phyloP scores from a whole-genome alignment of 768 basidiomycete species.

The Lentinula detonsa region DNA sequence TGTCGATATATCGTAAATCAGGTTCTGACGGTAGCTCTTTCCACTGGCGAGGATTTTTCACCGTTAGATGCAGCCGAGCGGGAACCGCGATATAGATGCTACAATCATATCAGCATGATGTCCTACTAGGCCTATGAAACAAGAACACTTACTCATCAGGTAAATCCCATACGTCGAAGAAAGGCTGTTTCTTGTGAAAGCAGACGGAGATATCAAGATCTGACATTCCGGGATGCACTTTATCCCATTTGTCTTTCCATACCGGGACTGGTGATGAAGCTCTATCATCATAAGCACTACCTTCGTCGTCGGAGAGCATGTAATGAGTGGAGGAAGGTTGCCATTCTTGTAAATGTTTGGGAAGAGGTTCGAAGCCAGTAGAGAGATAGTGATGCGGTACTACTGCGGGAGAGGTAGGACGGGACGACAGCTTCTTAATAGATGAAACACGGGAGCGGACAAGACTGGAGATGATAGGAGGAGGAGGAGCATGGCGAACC shows the following conservation, averaged over 20 bases:
- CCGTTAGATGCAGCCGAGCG: not conserved
- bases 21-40: constrained; percentile 4
- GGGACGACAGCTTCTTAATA: not conserved
- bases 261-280: not conserved
- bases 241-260: constrained; percentile 3
- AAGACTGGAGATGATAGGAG: not conserved
- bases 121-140: not conserved
- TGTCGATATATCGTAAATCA: constrained; percentile 6
- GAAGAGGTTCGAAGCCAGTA: constrained; percentile 5
- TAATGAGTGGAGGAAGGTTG: not conserved
- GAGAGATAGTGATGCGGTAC: not conserved
- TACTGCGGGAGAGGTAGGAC: not conserved
- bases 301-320: constrained; percentile 1
- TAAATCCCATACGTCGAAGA: constrained; percentile 7
- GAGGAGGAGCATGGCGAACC: constrained; percentile 3
- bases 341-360: constrained; percentile 4
- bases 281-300: not conserved
- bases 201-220: constrained; percentile 1
- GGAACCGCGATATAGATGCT: constrained; percentile 7
- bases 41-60: constrained; percentile 1
- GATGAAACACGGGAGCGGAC: not conserved
- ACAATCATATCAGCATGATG: not conserved
- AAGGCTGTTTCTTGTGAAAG: constrained; percentile 8
- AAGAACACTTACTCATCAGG: constrained; percentile 1
- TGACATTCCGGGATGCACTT: not conserved